phyloP scores from a whole-genome alignment of 345 rosid species.

The Salix exigua region DNA sequence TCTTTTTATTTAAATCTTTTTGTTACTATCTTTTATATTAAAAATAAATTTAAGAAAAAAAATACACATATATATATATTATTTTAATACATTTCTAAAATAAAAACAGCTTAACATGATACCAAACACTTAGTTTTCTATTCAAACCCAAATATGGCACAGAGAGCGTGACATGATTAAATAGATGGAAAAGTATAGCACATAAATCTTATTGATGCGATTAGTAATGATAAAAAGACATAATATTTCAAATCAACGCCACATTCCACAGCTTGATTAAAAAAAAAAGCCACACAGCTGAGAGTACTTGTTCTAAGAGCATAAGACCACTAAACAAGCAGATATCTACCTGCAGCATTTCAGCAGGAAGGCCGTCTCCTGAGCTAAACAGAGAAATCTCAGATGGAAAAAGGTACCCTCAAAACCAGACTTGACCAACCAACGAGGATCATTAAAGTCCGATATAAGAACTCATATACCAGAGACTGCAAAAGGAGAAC shows the following conservation, averaged over 20 bases:
- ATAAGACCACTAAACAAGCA: neutral
- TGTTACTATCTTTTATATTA: too few relatives aligned
- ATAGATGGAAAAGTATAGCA: neutral
- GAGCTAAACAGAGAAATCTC: neutral
- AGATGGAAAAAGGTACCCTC: neutral
- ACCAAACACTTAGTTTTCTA: too few relatives aligned
- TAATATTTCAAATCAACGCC: neutral
- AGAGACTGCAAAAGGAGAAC: slow-evolving; percentile 16
- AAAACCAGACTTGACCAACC: slow-evolving; percentile 7
- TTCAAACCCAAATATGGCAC: too few relatives aligned
- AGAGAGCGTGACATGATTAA: neutral
- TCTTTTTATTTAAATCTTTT: too few relatives aligned
- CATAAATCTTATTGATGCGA: neutral
- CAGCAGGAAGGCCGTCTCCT: neutral
- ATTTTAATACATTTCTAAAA: too few relatives aligned
- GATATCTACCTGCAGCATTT: neutral
- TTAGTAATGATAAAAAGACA: neutral
- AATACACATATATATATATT: too few relatives aligned
- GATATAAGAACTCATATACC: slow-evolving; percentile 12
- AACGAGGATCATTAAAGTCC: neutral
- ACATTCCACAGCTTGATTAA: neutral
- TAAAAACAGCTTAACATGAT: too few relatives aligned
- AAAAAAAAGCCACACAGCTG: slow-evolving; percentile 1
- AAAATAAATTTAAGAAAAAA: too few relatives aligned
- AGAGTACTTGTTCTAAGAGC: neutral